Percentiles rank a stretch among this genome's conserved stretches.
Evolutionary conservation across 2,329 filamentous ascomycete species (phyloP).

Genomic region (Ophiosphaerella narmari): DNA sequence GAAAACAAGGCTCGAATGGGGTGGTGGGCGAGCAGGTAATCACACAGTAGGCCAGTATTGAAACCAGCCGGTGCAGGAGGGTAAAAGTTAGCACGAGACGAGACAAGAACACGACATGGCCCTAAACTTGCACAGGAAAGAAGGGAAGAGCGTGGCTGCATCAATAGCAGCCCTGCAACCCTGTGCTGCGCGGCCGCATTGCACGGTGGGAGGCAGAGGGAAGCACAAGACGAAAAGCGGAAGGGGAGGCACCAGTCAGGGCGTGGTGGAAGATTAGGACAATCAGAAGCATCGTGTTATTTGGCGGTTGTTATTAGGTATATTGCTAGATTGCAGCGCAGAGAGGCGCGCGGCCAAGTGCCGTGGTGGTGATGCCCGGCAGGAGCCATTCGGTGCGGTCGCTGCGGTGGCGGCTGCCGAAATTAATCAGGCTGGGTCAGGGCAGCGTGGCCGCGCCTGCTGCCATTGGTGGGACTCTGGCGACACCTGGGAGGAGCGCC

Average conservation of each 20-base stretch:
- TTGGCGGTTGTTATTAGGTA: too few species aligned
- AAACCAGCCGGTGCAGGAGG: conserved; percentile 15
- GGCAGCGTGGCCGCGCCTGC: too few species aligned
- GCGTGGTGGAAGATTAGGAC: too few species aligned
- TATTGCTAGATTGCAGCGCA: neutral
- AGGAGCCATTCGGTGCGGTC: too few species aligned
- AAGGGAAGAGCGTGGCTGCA: conserved; percentile 22
- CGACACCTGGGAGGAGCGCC: neutral
- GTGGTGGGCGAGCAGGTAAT: conserved; percentile 12
- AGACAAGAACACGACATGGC: conserved; percentile 6
- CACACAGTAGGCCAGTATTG: neutral
- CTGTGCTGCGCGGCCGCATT: neutral
- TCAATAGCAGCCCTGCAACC: conserved; percentile 22
- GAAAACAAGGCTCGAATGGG: conserved; percentile 13
- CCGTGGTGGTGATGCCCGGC: too few species aligned
- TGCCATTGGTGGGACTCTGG: too few species aligned
- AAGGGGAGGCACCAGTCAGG: too few species aligned
- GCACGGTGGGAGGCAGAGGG: neutral
- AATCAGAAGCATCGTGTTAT: too few species aligned
- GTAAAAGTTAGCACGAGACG: conserved; percentile 7
- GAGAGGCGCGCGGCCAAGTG: neutral
- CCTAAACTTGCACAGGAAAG: conserved; percentile 7
- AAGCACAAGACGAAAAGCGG: too few species aligned
- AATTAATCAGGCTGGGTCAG: too few species aligned
- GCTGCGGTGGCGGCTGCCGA: too few species aligned